Percentiles rank a stretch among this genome's conserved stretches.
phyloP scores from a whole-genome alignment of 1,139 yeast genomes.

The Casaregolazyma lundiana region DNA sequence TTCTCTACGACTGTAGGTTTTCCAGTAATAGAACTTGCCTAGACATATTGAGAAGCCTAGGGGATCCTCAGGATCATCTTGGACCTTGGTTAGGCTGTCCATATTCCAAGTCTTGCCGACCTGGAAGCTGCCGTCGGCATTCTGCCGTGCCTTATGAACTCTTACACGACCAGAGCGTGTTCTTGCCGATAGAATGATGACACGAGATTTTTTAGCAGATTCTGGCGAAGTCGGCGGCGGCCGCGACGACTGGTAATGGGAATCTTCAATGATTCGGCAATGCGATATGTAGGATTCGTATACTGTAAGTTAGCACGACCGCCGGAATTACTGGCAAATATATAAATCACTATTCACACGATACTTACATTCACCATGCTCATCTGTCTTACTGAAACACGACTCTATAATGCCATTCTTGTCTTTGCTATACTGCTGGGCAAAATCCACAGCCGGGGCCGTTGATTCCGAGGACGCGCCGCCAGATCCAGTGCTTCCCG shows the following conservation, averaged over 20 bases:
- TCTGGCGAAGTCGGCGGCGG: conserved; percentile 30
- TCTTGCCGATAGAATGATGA: conserved; percentile 46
- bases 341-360: neutral
- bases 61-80: conserved; percentile 45
- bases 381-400: conserved; percentile 21
- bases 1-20: conserved; percentile 63
- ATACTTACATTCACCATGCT: conserved; percentile 18
- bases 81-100: conserved; percentile 59
- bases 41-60: conserved; percentile 50
- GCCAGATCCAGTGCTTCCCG: neutral
- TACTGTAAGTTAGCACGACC: conserved; percentile 15
- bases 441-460: neutral
- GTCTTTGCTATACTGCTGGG: conserved; percentile 17
- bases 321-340: neutral
- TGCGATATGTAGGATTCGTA: conserved; percentile 55
- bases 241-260: conserved; percentile 25
- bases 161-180: conserved; percentile 56
- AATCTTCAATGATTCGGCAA: conserved; percentile 42
- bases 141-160: conserved; percentile 82
- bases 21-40: conserved; percentile 86
- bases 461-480: neutral
- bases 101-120: conserved; percentile 93
- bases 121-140: conserved; percentile 69
- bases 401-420: conserved; percentile 19
- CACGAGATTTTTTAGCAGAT: conserved; percentile 26